Percentiles rank a stretch among this genome's conserved stretches.
phyloP scores from a whole-genome alignment of 73 alveolate genomes.

The Uronychia setigera region DNA sequence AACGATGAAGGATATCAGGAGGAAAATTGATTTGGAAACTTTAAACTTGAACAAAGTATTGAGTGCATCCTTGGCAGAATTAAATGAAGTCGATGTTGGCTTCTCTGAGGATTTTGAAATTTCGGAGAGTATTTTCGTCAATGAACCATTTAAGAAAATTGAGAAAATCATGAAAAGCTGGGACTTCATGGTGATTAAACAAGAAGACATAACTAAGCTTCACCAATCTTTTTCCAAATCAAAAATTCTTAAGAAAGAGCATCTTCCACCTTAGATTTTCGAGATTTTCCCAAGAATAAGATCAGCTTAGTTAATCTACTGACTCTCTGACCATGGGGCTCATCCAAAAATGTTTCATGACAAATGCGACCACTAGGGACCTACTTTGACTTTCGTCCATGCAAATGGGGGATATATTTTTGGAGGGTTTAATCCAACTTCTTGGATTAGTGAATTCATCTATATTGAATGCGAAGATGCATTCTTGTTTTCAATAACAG shows the following conservation, averaged over 20 bases:
- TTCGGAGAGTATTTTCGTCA: conserved; percentile 23
- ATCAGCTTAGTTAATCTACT: conserved; percentile 54
- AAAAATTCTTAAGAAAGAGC: conserved; percentile 29
- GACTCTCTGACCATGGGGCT: conserved; percentile 57
- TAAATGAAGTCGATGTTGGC: conserved; percentile 40
- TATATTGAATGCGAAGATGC: conserved; percentile 83
- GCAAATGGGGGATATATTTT: conserved; percentile 78
- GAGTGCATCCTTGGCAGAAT: conserved; percentile 26
- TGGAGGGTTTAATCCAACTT: conserved; percentile 90
- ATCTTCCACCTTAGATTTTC: conserved; percentile 31
- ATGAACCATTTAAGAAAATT: conserved; percentile 45
- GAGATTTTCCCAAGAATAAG: conserved; percentile 62
- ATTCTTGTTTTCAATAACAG: conserved; percentile 76
- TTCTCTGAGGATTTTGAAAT: conserved; percentile 32
- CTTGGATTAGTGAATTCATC: conserved; percentile 87
- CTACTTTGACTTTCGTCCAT: conserved; percentile 75
- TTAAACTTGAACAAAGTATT: conserved; percentile 24
- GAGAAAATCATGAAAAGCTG: conserved; percentile 25
- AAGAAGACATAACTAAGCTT: neutral
- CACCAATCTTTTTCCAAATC: conserved; percentile 15
- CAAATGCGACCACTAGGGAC: conserved; percentile 84
- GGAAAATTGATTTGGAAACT: conserved; percentile 35
- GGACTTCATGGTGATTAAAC: neutral
- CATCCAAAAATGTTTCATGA: conserved; percentile 73
- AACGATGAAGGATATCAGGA: conserved; percentile 1